Evolutionary conservation across 345 rosid genomes (phyloP), one percentile per base, ranked within the genome.

Genomic region (Cochlearia excelsa): DNA sequence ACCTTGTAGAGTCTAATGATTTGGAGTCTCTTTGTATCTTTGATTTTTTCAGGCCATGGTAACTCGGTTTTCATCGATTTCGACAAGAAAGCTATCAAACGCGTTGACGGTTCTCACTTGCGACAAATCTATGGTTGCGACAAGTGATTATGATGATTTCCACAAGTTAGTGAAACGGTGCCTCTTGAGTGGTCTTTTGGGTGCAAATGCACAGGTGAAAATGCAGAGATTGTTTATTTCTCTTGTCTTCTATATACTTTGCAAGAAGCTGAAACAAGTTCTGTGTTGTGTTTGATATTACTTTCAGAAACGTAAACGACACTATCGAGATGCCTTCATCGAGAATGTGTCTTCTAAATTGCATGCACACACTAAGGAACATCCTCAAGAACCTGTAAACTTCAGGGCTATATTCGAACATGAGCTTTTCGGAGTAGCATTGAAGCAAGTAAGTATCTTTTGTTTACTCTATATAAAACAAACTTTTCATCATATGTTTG

Each of bases 111-210:
- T 89, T 31, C 95, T 93, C 31, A 85, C 90, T 30, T 57, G 72
- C 47, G 64, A 89, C 68, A 89, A 84, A 67, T 57, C 76, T 58
- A 86, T 87, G 94, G 99, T 89, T 58, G 95, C 99, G 27, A 85
- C 69, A 0, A 93, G 99, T 69, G 97, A 87, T 70, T 89, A 89
- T 51, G 60, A 67, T 60, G 91, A 87, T 44, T 93, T 89, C 47
- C 97, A 89, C 73, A 87, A 82, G 69, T 38, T 60, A 56, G 79
- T 59, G 5, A 89, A 93, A 75, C 80, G 86, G 3, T 73, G 65
- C 40, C 35, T 93, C 42, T 67, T 85, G 49, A 55, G 83, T 43
- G 79, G 70, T 42, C 75, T 87, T 30, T 73, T 87, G 61, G 89
- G 91, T 71, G 33, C 84, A 1, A 79, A 57, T 64, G 94, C 95